phyloP scores from a whole-genome alignment of 2,329 filamentous ascomycete genomes.

The Fusarium bulbicola region DNA sequence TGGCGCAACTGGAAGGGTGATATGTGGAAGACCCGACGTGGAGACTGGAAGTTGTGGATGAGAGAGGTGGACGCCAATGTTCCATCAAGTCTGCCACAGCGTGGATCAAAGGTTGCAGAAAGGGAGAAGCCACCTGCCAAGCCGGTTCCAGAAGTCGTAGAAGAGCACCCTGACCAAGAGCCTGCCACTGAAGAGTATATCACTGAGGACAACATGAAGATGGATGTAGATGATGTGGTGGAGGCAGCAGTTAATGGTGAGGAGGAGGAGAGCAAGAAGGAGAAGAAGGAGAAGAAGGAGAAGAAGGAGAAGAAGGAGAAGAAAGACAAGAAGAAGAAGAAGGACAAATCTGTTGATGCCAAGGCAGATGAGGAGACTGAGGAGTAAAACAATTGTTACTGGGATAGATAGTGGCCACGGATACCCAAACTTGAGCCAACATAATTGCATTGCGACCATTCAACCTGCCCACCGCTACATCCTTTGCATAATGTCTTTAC shows the following conservation, averaged over 20 bases:
- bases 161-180: conserved; percentile 4
- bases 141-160: background rate
- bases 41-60: conserved; percentile 66
- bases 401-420: conserved; percentile 15
- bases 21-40: conserved; percentile 61
- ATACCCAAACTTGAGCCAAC: conserved; percentile 31
- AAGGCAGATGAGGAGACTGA: conserved; percentile 12
- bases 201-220: conserved; percentile 2
- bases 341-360: conserved; percentile 4
- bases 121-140: conserved; percentile 1
- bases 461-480: background rate
- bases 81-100: conserved; percentile 30
- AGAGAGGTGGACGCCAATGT: conserved; percentile 55
- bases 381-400: conserved; percentile 21
- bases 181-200: background rate
- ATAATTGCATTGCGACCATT: background rate
- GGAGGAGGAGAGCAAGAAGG: background rate
- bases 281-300: background rate
- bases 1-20: conserved; percentile 69
- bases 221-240: conserved; percentile 18
- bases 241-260: conserved; percentile 7
- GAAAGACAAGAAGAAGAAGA: conserved; percentile 25
- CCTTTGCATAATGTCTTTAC: background rate
- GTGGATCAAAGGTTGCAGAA: conserved; percentile 17
- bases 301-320: background rate